Base-by-base conservation (phyloP, 2,329 filamentous ascomycete genomes). In the Diplocarpon rosae region DNA sequence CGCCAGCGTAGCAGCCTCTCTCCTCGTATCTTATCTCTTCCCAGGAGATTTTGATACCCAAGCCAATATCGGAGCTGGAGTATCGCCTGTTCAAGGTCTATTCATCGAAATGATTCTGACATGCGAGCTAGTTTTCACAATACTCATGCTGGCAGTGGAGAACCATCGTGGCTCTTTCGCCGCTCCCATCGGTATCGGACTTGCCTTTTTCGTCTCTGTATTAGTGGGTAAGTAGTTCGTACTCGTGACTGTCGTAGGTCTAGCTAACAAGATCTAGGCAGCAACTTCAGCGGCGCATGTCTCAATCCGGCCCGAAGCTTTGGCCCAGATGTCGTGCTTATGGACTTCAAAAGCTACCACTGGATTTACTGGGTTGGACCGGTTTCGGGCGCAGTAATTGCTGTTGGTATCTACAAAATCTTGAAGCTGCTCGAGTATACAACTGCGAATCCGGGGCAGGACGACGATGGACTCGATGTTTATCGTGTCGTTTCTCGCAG, bases 141-240 rank as follows among this genome's bases (percentile, higher is more conserved):
- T 70, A 38, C 66, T 70, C 45, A 69, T 70, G 67, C 59, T 70
- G 36, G 81, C 80, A 0, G 75, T 77, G 3, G 80, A 85, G 59
- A 86, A 87, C 64, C 81, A 86, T 61, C 78, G 79, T 36, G 76
- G 76, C 2, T 87, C 83, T 0, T 85, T 72, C 57, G 64, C 86
- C 1, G 83, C 83, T 0, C 83, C 83, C 0, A 65, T 87, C 3
- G 81, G 79, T 11, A 85, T 88, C 53, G 84, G 84, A 1, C 63
- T 85, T 2, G 69, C 81, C 0, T 70, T 87, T 42, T 86, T 87
- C 60, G 71, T 86, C 35, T 65, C 13, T 27, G 8, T 14, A 13
- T 5, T 3, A 12, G 15, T 17, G 12, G 3, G 3, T 7, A 24
- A 4, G 20, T 24, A 24, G 20, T 7, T 7, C 20, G 20, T 24